Base-by-base conservation (phyloP, 371 early-diverging fungal species). In the Parasitella parasitica region DNA sequence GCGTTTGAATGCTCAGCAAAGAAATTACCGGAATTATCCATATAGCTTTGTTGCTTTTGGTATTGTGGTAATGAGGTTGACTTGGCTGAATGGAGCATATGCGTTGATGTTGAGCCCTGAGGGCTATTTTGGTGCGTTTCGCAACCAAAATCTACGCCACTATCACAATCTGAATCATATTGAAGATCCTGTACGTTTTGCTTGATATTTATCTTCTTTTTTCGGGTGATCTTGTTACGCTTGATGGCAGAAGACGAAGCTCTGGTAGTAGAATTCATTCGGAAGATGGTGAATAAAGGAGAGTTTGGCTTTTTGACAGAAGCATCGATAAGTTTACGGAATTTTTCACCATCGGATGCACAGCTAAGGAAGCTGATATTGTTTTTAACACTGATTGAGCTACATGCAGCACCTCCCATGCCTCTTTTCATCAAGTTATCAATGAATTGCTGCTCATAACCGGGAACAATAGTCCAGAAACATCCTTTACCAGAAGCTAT, bases 401-500 rank as follows among this genome's bases (percentile, higher is more conserved):
- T 28, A 27, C n/a, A 18, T 20, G 15, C 35, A 9, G 36, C 32
- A 8, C 32, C 15, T 0, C 41, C 34, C 27, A 56, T 46, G 37
- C 57, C 57, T 15, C 58, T 52, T 46, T 61, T 61, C 8, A 61
- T 18, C 12, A 81, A 49, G 22, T 76, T 77, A 15, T 78, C 77
- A 36, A 81, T 72, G 51, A 76, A 81, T 13, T 63, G 59, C 37
- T 71, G 68, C 49, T 81, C 81, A 27, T 75, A 69, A 4, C 71
- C 76, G 8, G 75, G 59, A 48, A 91, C 83, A 13, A 94, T 74
- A 3, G 90, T 88, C 99, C 99, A 98, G 65, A 91, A 97, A 16
- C 92, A 85, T 3, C 99, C 99, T 76, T 99, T 99, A 16, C 99
- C 99, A 5, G 93, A 54, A 34, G 93, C 49, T 65, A 71, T 65